Evolutionary conservation across 2,329 filamentous ascomycete species (phyloP), one percentile per base, ranked within the genome.

Genomic region (Sclerotiophoma versabilis): DNA sequence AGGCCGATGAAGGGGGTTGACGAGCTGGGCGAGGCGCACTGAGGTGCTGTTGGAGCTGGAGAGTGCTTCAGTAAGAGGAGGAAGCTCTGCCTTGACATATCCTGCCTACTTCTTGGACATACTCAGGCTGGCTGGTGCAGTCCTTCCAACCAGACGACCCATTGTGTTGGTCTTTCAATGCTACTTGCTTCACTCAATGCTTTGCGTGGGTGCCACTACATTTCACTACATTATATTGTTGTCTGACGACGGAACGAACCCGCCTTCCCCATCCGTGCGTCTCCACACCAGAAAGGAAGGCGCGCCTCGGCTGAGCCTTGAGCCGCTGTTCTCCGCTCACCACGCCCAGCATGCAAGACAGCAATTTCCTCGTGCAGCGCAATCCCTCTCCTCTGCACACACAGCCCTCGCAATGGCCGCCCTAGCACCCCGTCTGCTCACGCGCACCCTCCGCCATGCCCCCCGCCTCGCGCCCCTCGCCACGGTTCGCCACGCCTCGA

Each of bases 401-500:
- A 64, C 52, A 38, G 1, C 36, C 64, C 48, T 52, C 59, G 63
- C 54, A 64, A 73, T 76, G 74, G 64, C 72, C 45, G 66, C 70
- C 9, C 46, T 72, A 39, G 42, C 70, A 7, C 68, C 73, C 14
- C 59, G 69, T 46, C 52, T 77, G 54, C 65, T 79, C 61, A 69
- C 75, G 37, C 67, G 75, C 55, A 71, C 70, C 55, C 74, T 79
- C 54, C 75, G 71, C 39, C 77, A 68, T 52, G 46, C 69, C n/a
- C 57, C 23, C 39, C 59, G 59, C 3, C 49, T 63, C 7, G 46
- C 62, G 17, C 47, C 58, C 23, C 56, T 68, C 26, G 44, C 62
- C 11, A 49, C 62, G 1, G 55, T 64, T 17, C 73, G 79, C 45
- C 64, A 76, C 59, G 83, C 86, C 53, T 92, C 91, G 14, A 85